Evolutionary conservation across 768 basidiomycete genomes (phyloP).

Genomic region (Daedaleopsis sinensis): DNA sequence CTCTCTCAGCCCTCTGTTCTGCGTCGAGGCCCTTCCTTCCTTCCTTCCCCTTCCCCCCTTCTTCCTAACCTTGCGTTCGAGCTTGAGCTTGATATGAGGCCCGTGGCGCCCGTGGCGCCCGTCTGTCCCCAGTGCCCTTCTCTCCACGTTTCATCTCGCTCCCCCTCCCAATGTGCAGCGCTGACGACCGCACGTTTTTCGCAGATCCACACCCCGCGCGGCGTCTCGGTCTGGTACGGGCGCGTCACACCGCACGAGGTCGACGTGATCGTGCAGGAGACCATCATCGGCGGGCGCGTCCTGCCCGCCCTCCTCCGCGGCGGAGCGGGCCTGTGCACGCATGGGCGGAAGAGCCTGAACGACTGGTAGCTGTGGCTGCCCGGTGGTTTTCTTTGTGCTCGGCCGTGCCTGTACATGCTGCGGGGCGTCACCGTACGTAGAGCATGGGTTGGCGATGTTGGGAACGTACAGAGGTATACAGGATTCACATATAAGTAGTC

Average conservation of each 20-base stretch:
- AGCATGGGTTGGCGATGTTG: too few species aligned
- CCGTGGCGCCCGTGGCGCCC: too few species aligned
- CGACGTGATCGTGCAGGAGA: constrained; percentile 82
- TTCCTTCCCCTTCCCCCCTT: background rate
- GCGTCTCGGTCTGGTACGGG: constrained; percentile 91
- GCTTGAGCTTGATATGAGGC: too few species aligned
- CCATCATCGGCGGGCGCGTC: constrained; percentile 82
- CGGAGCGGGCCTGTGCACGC: constrained; percentile 75
- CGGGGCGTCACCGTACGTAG: too few species aligned
- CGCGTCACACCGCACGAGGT: constrained; percentile 91
- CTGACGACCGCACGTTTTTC: too few species aligned
- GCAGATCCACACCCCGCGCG: constrained; percentile 86
- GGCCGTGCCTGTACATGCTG: too few species aligned
- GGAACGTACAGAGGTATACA: too few species aligned
- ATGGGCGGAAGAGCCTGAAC: constrained; percentile 66
- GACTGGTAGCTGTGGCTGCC: constrained; percentile 84
- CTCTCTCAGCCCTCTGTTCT: background rate
- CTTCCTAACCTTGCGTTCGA: background rate
- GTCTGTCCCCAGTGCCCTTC: background rate
- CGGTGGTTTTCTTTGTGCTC: too few species aligned
- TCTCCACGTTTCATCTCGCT: too few species aligned
- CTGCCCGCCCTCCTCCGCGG: constrained; percentile 86
- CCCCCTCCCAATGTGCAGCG: too few species aligned
- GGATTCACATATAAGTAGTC: too few species aligned
- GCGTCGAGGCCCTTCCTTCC: too few species aligned